phyloP scores from a whole-genome alignment of 2,329 filamentous ascomycete genomes.

The Aquanectria penicillioides region DNA sequence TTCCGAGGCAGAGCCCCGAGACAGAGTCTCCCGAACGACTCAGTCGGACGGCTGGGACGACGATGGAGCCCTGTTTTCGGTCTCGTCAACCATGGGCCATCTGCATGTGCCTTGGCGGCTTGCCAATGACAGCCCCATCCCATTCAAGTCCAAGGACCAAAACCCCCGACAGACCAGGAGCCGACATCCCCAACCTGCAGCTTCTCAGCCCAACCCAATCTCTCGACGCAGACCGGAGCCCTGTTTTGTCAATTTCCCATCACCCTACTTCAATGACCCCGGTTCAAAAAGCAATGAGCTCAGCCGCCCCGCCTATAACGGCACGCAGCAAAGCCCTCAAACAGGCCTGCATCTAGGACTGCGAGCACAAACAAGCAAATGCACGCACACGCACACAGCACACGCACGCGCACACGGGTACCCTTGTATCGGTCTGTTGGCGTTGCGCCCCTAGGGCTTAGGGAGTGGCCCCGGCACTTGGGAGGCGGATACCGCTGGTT shows the following conservation, averaged over 20 bases:
- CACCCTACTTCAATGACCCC: background rate
- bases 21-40: conserved; percentile 3
- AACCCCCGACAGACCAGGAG: background rate
- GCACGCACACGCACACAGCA: conserved; percentile 17
- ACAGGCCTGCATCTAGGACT: conserved; percentile 7
- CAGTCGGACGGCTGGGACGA: conserved; percentile 2
- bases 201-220: conserved; percentile 20
- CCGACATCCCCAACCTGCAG: conserved; percentile 1
- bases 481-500: conserved; percentile 17
- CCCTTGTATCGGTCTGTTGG: conserved; percentile 19
- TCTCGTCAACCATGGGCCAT: background rate
- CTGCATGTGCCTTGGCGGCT: background rate
- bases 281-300: conserved; percentile 21
- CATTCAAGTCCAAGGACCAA: background rate
- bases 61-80: background rate
- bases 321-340: too few relatives aligned
- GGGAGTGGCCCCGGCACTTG: conserved; percentile 20
- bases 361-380: conserved; percentile 4
- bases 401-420: conserved; percentile 11
- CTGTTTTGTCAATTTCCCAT: conserved; percentile 22
- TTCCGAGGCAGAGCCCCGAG: conserved; percentile 5
- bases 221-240: conserved; percentile 14
- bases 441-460: conserved; percentile 25
- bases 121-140: background rate
- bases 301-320: conserved; percentile 25